phyloP scores from a whole-genome alignment of 495 filamentous ascomycete genomes.

The Bacidia gigantensis region DNA sequence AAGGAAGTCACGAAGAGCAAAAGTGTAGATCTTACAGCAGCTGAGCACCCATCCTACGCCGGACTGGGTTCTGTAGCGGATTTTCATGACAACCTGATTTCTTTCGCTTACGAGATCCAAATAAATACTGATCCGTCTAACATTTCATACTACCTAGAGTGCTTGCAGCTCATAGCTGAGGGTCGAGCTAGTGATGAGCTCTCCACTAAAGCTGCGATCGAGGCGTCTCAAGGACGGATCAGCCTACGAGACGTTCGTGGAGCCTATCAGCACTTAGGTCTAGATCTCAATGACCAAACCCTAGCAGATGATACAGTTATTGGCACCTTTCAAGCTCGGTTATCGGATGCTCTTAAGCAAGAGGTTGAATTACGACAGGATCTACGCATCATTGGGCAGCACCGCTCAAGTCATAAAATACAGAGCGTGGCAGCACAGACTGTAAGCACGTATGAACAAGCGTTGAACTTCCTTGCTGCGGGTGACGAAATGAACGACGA shows the following conservation, averaged over 20 bases:
- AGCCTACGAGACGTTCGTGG: constrained; percentile 26
- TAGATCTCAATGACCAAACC: constrained; percentile 24
- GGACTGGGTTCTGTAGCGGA: constrained; percentile 32
- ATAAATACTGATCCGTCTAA: constrained; percentile 23
- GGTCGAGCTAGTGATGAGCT: constrained; percentile 29
- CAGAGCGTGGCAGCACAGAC: constrained; percentile 41
- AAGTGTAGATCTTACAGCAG: constrained; percentile 14
- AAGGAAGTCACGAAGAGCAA: constrained; percentile 7
- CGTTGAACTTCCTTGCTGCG: constrained; percentile 43
- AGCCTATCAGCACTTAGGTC: constrained; percentile 42
- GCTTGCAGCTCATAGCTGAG: constrained; percentile 29
- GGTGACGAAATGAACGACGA: constrained; percentile 40
- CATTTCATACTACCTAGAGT: constrained; percentile 35
- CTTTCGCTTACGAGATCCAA: constrained; percentile 33
- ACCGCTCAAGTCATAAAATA: constrained; percentile 37
- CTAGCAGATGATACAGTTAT: constrained; percentile 44
- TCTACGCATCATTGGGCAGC: constrained; percentile 42
- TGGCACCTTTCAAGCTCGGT: constrained; percentile 39
- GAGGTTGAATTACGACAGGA: constrained; percentile 37
- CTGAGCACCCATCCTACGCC: constrained; percentile 29
- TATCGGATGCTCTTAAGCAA: constrained; percentile 30
- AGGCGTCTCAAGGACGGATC: constrained; percentile 28
- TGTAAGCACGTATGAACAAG: constrained; percentile 48
- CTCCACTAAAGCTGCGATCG: constrained; percentile 24
- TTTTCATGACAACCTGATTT: constrained; percentile 39